A percentile compares a stretch with the other conserved stretches of the same genome.
Evolutionary conservation across 2,329 filamentous ascomycete species (phyloP).

Genomic region (Alternaria longipes): DNA sequence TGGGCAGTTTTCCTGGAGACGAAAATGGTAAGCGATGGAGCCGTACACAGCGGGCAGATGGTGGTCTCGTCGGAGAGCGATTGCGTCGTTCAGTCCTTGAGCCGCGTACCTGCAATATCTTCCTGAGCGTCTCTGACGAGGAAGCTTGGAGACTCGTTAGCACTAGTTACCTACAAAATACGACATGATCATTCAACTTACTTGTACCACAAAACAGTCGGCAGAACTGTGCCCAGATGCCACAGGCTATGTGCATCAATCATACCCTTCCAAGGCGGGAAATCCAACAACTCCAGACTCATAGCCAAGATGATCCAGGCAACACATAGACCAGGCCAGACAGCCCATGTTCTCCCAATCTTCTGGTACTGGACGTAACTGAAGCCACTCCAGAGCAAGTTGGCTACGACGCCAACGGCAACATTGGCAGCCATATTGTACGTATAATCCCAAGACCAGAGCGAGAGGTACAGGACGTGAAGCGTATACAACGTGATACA

Average conservation of each 20-base stretch:
- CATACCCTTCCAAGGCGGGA: constrained; percentile 81
- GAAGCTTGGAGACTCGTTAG: constrained; percentile 67
- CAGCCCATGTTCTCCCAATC: constrained; percentile 78
- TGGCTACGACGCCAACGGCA: constrained; percentile 78
- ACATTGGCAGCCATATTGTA: constrained; percentile 99
- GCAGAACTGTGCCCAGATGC: constrained; percentile 92
- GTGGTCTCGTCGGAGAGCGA: constrained; percentile 10
- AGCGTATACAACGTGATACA: constrained; percentile 76
- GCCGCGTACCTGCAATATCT: constrained; percentile 75
- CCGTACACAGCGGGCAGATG: constrained; percentile 7
- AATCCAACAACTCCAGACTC: constrained; percentile 95
- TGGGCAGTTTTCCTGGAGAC: constrained; percentile 32
- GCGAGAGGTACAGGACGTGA: constrained; percentile 85
- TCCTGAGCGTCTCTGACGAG: constrained; percentile 85
- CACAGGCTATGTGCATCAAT: constrained; percentile 95
- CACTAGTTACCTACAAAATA: constrained; percentile 1
- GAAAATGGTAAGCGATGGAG: constrained; percentile 32
- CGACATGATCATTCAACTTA: constrained; percentile 62
- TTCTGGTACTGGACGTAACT: constrained; percentile 77
- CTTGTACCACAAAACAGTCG: constrained; percentile 93
- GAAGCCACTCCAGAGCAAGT: constrained; percentile 86
- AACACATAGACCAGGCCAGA: constrained; percentile 90
- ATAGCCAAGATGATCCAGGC: constrained; percentile 92
- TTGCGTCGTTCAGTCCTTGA: constrained; percentile 67
- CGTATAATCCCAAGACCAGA: constrained; percentile 91